These are phyloP conservation scores for Craterostigma plantagineum DNA, from an alignment of 257 asterid species.

Conservation along the genomic window DNA sequence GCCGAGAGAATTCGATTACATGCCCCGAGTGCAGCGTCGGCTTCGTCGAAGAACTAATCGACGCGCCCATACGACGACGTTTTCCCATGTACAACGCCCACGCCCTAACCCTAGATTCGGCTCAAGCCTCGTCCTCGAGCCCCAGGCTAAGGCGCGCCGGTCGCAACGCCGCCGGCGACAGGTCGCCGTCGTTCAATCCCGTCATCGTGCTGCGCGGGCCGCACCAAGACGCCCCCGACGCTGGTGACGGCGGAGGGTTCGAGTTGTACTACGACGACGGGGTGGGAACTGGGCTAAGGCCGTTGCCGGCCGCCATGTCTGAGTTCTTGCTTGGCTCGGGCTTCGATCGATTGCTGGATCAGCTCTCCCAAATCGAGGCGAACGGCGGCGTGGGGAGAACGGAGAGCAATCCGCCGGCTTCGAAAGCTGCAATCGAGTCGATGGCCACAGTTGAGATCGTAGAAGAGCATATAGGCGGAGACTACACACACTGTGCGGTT, in stretches of 20 bases:
- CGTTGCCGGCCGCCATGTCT: constrained; percentile 52
- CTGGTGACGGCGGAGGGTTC: constrained; percentile 29
- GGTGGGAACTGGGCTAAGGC: constrained; percentile 56
- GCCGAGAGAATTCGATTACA: constrained; percentile 27
- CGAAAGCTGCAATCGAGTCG: constrained; percentile 58
- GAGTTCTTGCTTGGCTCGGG: constrained; percentile 77
- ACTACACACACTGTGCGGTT: constrained; percentile 59
- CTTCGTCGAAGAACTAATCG: constrained; percentile 46
- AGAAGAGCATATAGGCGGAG: constrained; percentile 25
- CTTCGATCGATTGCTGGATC: constrained; percentile 62
- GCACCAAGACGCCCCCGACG: constrained; percentile 9
- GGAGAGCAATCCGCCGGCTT: constrained; percentile 57
- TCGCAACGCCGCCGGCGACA: constrained; percentile 53
- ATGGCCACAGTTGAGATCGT: constrained; percentile 43
- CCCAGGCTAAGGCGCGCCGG: constrained; percentile 48
- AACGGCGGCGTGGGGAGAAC: constrained; percentile 51
- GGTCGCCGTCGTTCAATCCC: constrained; percentile 71
- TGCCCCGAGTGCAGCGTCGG: constrained; percentile 68
- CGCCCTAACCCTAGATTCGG: constrained; percentile 10
- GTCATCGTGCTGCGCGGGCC: constrained; percentile 69
- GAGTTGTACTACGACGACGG: constrained; percentile 71
- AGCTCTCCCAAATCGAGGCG: constrained; percentile 48
- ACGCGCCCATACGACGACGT: constrained; percentile 13
- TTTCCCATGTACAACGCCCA: background rate
- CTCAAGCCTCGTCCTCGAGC: constrained; percentile 21